Conservation (phyloP, 1,284 basidiomycete species). For the Psilocybe mexicana region DNA sequence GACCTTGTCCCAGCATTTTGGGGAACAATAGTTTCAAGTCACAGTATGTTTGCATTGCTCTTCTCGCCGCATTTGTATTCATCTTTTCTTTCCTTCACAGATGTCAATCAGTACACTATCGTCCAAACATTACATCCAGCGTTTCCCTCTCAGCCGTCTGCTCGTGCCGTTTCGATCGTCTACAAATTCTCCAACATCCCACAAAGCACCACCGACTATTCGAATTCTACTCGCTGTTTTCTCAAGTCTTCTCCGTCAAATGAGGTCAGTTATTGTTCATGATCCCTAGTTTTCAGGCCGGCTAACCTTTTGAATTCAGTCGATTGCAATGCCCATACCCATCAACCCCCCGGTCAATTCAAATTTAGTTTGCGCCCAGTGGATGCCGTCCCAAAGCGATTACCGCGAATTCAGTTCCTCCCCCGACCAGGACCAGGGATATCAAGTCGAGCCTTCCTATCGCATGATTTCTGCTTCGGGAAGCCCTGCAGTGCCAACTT, state of each 20-base stretch:
- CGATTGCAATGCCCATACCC: neutral
- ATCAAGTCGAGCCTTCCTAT: slow-evolving; percentile 10
- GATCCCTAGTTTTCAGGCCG: neutral
- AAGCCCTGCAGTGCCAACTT: slow-evolving; percentile 1
- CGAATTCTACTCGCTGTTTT: neutral
- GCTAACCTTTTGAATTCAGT: neutral
- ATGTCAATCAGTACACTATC: slow-evolving; percentile 31
- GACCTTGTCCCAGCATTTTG: slow-evolving; percentile 34
- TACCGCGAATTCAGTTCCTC: neutral
- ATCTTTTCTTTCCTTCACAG: slow-evolving; percentile 15
- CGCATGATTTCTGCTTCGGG: neutral
- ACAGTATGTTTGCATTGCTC: slow-evolving; percentile 21
- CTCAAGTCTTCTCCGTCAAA: neutral
- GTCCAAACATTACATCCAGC: slow-evolving; percentile 24
- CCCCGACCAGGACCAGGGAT: neutral
- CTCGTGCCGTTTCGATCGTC: slow-evolving; percentile 21
- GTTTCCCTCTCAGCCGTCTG: neutral
- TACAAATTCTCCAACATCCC: slow-evolving; percentile 24
- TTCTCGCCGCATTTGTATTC: neutral
- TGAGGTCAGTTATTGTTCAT: neutral
- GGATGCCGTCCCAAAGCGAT: neutral
- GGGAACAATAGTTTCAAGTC: slow-evolving; percentile 28
- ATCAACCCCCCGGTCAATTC: neutral
- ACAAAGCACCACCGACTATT: neutral
- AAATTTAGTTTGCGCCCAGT: slow-evolving; percentile 1